Percentiles rank a stretch among this genome's conserved stretches.
Evolutionary conservation across 768 basidiomycete species (phyloP).

Genomic region (Pulveroboletus sp.): DNA sequence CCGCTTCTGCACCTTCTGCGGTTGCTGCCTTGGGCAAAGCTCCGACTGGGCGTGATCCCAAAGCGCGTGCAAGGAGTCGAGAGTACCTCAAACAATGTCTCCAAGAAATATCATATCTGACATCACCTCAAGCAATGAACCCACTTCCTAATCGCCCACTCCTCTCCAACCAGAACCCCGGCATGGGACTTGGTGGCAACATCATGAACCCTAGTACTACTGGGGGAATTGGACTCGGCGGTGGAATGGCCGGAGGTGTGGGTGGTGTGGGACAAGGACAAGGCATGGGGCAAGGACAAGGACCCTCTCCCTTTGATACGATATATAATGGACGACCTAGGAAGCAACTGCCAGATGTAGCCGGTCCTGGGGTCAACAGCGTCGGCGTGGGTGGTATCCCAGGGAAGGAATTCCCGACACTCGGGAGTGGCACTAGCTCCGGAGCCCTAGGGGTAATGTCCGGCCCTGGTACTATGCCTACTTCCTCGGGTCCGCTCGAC

Average conservation of each 20-base stretch:
- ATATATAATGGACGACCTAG: constrained; percentile 78
- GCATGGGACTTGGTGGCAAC: constrained; percentile 18
- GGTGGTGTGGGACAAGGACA: constrained; percentile 15
- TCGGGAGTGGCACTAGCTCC: constrained; percentile 43
- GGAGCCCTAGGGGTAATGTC: constrained; percentile 42
- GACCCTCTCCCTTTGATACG: constrained; percentile 56
- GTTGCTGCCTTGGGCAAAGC: constrained; percentile 59
- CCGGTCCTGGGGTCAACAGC: constrained; percentile 34
- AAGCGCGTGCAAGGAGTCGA: constrained; percentile 87
- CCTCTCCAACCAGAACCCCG: constrained; percentile 43
- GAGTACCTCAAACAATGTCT: constrained; percentile 99
- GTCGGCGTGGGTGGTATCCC: constrained; percentile 31
- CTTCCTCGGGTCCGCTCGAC: constrained; percentile 48
- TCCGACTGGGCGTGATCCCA: constrained; percentile 85
- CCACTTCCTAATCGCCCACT: constrained; percentile 87
- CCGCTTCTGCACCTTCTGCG: constrained; percentile 30
- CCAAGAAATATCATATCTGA: constrained; percentile 97
- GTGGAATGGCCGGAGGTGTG: constrained; percentile 11
- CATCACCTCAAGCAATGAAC: constrained; percentile 95
- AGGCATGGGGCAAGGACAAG: constrained; percentile 19
- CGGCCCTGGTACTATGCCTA: constrained; percentile 46
- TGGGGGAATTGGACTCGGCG: constrained; percentile 9
- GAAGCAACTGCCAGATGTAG: constrained; percentile 71
- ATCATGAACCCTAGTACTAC: constrained; percentile 16
- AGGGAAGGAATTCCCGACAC: constrained; percentile 59